Evolutionary conservation across 257 asterid genomes (phyloP), one percentile per base, ranked within the genome.

Genomic region (Scutellaria galericulata): DNA sequence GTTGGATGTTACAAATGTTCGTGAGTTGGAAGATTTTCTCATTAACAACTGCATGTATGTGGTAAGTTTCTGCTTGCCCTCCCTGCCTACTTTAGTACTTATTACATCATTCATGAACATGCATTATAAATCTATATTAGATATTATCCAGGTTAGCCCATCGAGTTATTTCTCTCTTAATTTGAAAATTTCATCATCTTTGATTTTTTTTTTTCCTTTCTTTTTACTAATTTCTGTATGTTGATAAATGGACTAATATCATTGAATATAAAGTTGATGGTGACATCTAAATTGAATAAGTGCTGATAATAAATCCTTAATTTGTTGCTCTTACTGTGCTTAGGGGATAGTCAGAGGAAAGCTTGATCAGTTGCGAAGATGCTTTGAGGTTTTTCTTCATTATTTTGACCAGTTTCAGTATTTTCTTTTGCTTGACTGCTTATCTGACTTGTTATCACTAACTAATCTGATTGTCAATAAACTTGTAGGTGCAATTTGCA

Each of bases 291-390:
- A 46, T 45, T 37, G 66, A 77, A 24, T 68, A 60, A 57, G 53
- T 70, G 73, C 35, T 45, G 55, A 9, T 40, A 70, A 44, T 57
- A 11, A 56, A 63, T 70, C 35, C 20, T 45, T 73, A 40, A 75
- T 64, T 61, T 76, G 18, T 37, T 60, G 20, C 66, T 74, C 42
- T 64, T 63, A n/a, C 59, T 76, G 5, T 77, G 69, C 67, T 67
- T 82, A 95, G 99, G 99, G 98, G 48, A 92, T 95, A 64, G 92
- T 95, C 69, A 88, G 93, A 84, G 99, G 99, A 74, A 95, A 95
- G 88, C 91, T 95, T 83, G 98, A 95, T 79, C 99, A 95, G 86
- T 72, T 84, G 84, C 91, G 92, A 64, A 87, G 98, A 90, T 95
- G 94, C 81, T 87, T 95, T 84, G 98, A 95, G 99, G 99, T 95